phyloP scores from a whole-genome alignment of 495 filamentous ascomycete genomes.

The Talaromyces proteolyticus region DNA sequence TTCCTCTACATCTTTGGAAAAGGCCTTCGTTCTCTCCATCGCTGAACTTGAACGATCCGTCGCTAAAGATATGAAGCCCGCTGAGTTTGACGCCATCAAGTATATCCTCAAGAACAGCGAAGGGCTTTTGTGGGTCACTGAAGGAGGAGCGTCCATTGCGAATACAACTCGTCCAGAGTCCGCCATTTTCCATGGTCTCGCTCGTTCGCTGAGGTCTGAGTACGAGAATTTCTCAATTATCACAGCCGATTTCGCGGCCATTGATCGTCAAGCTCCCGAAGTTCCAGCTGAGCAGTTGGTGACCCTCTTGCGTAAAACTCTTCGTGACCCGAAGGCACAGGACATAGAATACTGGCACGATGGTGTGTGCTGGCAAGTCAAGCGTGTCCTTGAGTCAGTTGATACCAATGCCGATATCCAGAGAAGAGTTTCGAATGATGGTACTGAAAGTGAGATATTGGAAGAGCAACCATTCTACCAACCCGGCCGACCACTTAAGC shows the following conservation, averaged over 20 bases:
- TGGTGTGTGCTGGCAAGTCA: background rate
- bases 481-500: constrained; percentile 17
- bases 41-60: constrained; percentile 4
- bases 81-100: constrained; percentile 18
- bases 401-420: background rate
- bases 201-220: constrained; percentile 7
- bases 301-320: background rate
- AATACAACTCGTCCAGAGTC: constrained; percentile 10
- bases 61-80: constrained; percentile 1
- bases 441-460: background rate
- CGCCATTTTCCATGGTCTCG: constrained; percentile 6
- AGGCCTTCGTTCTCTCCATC: background rate
- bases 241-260: constrained; percentile 7
- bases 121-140: constrained; percentile 30
- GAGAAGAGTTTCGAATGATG: background rate
- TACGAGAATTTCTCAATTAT: background rate
- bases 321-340: background rate
- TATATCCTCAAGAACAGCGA: constrained; percentile 13
- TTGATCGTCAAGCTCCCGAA: background rate
- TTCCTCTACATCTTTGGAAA: background rate
- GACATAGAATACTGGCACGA: background rate
- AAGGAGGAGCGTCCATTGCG: constrained; percentile 17
- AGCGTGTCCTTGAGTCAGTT: background rate
- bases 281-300: background rate
- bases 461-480: constrained; percentile 17